Evolutionary conservation across 345 rosid species (phyloP).

Genomic region (Murraya paniculata): DNA sequence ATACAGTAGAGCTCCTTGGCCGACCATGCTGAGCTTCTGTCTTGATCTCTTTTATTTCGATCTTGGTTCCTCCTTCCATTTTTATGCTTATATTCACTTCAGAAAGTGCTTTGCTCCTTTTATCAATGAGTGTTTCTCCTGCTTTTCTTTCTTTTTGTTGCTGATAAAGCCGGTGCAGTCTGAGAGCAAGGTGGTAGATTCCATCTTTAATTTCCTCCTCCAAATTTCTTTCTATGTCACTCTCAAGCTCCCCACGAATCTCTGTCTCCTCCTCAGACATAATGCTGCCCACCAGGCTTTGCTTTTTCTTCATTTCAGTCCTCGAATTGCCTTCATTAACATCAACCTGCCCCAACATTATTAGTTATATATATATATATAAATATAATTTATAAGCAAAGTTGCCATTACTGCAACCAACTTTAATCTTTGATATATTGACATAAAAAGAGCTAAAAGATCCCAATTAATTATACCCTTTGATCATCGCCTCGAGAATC

Average conservation of each 20-base stretch:
- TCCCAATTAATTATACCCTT: neutral
- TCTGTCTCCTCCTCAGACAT: constrained; percentile 51
- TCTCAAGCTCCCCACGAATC: constrained; percentile 68
- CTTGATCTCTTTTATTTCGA: constrained; percentile 62
- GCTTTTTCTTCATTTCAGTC: constrained; percentile 6
- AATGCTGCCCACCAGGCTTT: neutral
- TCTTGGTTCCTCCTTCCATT: constrained; percentile 66
- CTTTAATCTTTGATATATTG: neutral
- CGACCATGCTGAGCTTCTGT: constrained; percentile 29
- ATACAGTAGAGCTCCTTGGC: constrained; percentile 12
- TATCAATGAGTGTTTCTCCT: constrained; percentile 11
- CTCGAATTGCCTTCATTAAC: neutral
- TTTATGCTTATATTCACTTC: constrained; percentile 63
- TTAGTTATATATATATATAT: too few species aligned
- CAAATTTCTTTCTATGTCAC: constrained; percentile 60
- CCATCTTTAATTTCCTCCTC: constrained; percentile 82
- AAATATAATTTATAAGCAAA: too few species aligned
- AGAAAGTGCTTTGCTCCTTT: constrained; percentile 26
- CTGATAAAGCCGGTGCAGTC: constrained; percentile 61
- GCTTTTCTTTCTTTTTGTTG: constrained; percentile 47
- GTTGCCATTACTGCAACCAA: neutral
- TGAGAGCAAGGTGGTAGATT: constrained; percentile 59
- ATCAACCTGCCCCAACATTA: constrained; percentile 5
- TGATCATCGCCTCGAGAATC: neutral
- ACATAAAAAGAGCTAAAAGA: neutral